Percentiles rank a stretch among this genome's conserved stretches.
Evolutionary conservation across 2,329 filamentous ascomycete species (phyloP).

Genomic region (Xylariaceae sp.): DNA sequence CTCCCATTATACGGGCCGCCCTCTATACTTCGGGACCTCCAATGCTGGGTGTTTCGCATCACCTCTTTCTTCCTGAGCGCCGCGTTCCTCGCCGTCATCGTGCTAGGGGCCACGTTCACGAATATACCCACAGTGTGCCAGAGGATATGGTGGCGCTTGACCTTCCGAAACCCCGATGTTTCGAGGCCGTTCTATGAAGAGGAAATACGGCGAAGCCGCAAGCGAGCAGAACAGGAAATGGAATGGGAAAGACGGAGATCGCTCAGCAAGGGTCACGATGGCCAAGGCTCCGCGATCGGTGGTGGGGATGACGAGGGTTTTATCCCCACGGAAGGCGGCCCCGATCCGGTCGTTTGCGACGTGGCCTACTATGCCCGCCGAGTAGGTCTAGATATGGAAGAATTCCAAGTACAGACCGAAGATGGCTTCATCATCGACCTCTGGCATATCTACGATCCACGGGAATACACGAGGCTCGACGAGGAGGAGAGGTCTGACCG

Average conservation of each 20-base stretch:
- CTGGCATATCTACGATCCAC: constrained; percentile 85
- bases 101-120: constrained; percentile 67
- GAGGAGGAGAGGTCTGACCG: constrained; percentile 46
- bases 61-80: constrained; percentile 73
- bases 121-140: constrained; percentile 50
- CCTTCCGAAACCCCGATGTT: constrained; percentile 54
- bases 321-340: constrained; percentile 71
- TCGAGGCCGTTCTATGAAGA: constrained; percentile 66
- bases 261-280: constrained; percentile 34
- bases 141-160: constrained; percentile 48
- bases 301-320: constrained; percentile 49
- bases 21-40: constrained; percentile 56
- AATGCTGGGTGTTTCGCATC: constrained; percentile 59
- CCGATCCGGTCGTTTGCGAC: constrained; percentile 72
- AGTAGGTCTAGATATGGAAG: constrained; percentile 81
- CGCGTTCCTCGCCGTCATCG: constrained; percentile 69
- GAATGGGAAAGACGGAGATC: constrained; percentile 54
- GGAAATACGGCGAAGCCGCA: constrained; percentile 55
- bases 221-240: constrained; percentile 51
- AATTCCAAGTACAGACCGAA: constrained; percentile 81
- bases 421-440: constrained; percentile 87
- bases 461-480: constrained; percentile 55
- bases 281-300: constrained; percentile 40
- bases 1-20: constrained; percentile 77
- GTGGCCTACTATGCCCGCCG: constrained; percentile 80